Evolutionary conservation across 768 basidiomycete species (phyloP), one percentile per base, ranked within the genome.

Genomic region (Hericium rajendrae): DNA sequence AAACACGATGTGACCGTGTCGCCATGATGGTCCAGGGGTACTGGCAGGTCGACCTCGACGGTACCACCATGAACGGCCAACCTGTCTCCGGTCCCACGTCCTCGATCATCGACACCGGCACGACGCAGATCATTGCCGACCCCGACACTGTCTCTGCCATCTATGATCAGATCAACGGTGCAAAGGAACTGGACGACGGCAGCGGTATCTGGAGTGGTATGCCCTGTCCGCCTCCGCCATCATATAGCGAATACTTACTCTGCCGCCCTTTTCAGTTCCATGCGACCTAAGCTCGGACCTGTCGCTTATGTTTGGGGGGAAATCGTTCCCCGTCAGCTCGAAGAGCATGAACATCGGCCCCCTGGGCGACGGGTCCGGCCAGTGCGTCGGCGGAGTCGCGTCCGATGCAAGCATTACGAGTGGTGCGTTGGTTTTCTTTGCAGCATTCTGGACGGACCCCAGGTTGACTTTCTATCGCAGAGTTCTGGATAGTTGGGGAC

Each of bases 101-200:
- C 59, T 38, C 69, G 38, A 59, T 70, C 60, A 67, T 71, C 50
- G 68, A 68, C 56, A 62, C 57, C 59, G 68, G 69, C 38, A 70
- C 69, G 1, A 70, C 69, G n/a, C 62, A 69, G 51, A 63, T 70
- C 58, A 61, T 68, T 55, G 69, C 66, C 10, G 64, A 64, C 40
- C 56, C 63, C 0, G 43, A 28, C 12, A 55, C 56, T 10, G 70
- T 69, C 12, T 46, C 51, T 28, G 39, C 51, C 2, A 56, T 72
- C 54, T 72, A 71, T 57, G 39, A 54, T 20, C 46, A 37, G 32
- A 66, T 71, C 50, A 66, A 67, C 6, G 70, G 67, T 40, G 48
- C 57, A 6, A 51, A 60, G 3, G 38, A 59, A 15, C 6, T 24
- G 15, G 11, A 51, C 20, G 64, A 56, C 51, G 65, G 65, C 49